Evolutionary conservation across 1,284 basidiomycete species (phyloP), one percentile per base, ranked within the genome.

Genomic region (Athelia sp.): DNA sequence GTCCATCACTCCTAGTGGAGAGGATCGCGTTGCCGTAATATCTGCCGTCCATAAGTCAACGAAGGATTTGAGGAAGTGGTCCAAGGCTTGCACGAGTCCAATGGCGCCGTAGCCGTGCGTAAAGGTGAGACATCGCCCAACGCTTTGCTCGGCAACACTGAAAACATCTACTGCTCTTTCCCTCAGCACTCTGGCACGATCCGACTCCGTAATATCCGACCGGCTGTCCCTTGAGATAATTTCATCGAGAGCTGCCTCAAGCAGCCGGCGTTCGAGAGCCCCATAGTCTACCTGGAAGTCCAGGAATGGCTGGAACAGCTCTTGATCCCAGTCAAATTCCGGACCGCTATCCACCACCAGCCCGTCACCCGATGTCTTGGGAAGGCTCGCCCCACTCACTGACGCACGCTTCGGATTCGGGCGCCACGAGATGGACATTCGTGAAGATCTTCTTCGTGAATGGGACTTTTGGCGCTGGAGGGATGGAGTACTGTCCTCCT

Each of bases 231-330:
- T 68, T 38, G 57, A 67, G 45, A 72, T 66, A 40, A 75, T 74
- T 47, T 67, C 65, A 51, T 64, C 67, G 32, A 90, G 73, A 22
- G 76, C 72, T 36, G 82, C 74, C 3, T 82, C 74, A 43, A 96
- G 68, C 46, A 81, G 75, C 10, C 80, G 78, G 40, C 78, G 75
- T 65, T 98, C 94, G 34, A 95, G 74, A 0, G 75, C 68, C 0
- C 80, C 78, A 64, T 95, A 97, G 49, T 93, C 86, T 15, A 81
- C 74, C 61, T 97, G 94, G 54, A 87, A 87, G 60, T 94, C 90
- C 17, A 94, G 73, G 71, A 96, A 97, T 0, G 94, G 91, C 62
- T 94, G 92, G 65, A 93, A 95, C 9, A 97, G 73, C 35, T 87
- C 83, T 48, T 87, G 84, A 60, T 96, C 92, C 94, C 94, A 97